These are phyloP conservation scores for Alternaria triticimaculans DNA, from an alignment of 2,329 filamentous ascomycete genomes.

Conservation along the genomic window DNA sequence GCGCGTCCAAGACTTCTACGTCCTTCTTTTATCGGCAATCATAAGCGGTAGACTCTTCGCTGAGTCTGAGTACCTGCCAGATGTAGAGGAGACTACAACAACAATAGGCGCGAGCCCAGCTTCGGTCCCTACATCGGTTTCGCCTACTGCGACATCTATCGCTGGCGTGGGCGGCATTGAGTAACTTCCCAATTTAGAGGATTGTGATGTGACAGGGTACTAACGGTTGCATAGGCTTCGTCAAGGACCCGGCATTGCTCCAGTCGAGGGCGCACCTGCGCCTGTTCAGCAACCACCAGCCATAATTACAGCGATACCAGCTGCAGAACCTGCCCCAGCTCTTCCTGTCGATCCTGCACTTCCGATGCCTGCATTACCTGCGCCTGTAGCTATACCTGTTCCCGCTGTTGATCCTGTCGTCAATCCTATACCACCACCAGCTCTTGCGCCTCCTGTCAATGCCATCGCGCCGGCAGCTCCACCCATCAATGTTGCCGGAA, in stretches of 20 bases:
- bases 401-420: neutral
- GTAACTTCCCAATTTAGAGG: neutral
- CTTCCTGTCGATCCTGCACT: neutral
- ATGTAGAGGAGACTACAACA: neutral
- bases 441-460: neutral
- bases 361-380: neutral
- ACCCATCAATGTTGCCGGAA: neutral
- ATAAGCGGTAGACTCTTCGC: neutral
- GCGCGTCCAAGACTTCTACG: neutral
- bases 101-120: constrained; percentile 10
- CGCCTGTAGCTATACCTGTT: neutral
- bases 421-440: constrained; percentile 6
- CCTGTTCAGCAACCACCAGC: constrained; percentile 3
- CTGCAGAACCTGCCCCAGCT: neutral
- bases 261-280: neutral
- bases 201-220: neutral
- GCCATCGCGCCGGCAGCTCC: neutral
- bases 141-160: neutral
- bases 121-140: constrained; percentile 1
- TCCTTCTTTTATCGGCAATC: neutral
- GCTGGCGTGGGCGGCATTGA: neutral
- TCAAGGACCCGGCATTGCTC: constrained; percentile 14
- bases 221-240: constrained; percentile 18
- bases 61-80: neutral
- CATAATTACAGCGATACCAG: neutral